phyloP scores from a whole-genome alignment of 2,329 filamentous ascomycete genomes.

The Trematosphaeria pertusa region DNA sequence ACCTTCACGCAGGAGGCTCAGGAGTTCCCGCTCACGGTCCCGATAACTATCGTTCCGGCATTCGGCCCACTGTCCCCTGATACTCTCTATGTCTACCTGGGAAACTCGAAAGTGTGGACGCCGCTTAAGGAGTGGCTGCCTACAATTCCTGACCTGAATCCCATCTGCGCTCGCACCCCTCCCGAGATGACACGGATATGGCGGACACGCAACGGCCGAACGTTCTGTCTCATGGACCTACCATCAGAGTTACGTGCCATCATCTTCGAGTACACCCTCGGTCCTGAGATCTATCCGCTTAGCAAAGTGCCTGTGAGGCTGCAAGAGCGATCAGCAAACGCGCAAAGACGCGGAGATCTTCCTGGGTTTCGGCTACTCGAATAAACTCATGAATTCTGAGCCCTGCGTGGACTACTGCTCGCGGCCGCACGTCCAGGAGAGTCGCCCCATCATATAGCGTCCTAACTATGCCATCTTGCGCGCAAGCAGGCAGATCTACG shows the following conservation, averaged over 20 bases:
- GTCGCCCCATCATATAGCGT: not conserved
- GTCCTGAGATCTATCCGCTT: not conserved
- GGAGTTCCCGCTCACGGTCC: not conserved
- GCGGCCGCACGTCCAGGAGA: not conserved
- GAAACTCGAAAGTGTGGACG: not conserved
- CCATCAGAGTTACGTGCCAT: constrained; percentile 1
- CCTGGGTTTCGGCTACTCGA: not conserved
- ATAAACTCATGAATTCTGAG: not conserved
- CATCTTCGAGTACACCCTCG: not conserved
- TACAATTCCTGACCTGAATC: not conserved
- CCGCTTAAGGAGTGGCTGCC: not conserved
- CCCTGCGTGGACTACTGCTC: not conserved
- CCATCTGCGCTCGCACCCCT: not conserved
- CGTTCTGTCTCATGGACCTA: constrained; percentile 1
- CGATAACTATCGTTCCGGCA: not conserved
- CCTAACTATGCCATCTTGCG: not conserved
- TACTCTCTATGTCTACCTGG: not conserved
- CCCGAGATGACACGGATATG: not conserved
- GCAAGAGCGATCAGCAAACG: not conserved
- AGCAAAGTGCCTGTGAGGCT: not conserved
- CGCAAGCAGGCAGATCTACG: not conserved
- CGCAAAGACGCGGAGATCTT: not conserved
- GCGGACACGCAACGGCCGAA: constrained; percentile 2
- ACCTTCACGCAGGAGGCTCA: not conserved
- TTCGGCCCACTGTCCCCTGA: not conserved